Evolutionary conservation across 768 basidiomycete species (phyloP).

Genomic region (Mycena latifolia): DNA sequence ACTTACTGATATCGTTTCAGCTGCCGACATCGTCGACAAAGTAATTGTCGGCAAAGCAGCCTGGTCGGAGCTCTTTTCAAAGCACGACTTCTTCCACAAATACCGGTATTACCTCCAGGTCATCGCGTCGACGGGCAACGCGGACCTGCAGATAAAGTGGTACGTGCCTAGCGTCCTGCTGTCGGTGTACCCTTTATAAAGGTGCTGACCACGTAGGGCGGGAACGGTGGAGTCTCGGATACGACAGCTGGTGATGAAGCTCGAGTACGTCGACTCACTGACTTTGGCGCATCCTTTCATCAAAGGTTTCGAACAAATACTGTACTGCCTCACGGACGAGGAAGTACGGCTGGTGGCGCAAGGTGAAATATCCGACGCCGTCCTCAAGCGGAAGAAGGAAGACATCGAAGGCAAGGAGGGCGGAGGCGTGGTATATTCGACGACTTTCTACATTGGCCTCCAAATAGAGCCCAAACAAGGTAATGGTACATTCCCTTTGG

Average conservation of each 20-base stretch:
- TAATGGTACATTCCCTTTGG: conserved; percentile 47
- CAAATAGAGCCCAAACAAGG: conserved; percentile 92
- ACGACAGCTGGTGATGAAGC: conserved; percentile 97
- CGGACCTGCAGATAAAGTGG: conserved; percentile 96
- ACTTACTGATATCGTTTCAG: conserved; percentile 54
- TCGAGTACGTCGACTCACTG: conserved; percentile 95
- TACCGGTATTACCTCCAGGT: conserved; percentile 98
- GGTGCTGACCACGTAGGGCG: conserved; percentile 53
- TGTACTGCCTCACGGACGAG: conserved; percentile 85
- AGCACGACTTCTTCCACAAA: conserved; percentile 97
- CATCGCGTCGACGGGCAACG: conserved; percentile 87
- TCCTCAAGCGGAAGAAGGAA: conserved; percentile 57
- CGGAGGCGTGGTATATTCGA: conserved; percentile 87
- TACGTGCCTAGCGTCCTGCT: conserved; percentile 49
- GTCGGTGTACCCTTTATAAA: conserved; percentile 8
- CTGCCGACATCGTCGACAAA: conserved; percentile 93
- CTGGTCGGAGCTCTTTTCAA: conserved; percentile 95
- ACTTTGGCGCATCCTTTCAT: conserved; percentile 94
- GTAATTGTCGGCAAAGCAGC: conserved; percentile 85
- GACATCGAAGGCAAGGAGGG: conserved; percentile 84
- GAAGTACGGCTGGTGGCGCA: conserved; percentile 91
- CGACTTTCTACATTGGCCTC: conserved; percentile 98
- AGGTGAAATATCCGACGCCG: conserved; percentile 65
- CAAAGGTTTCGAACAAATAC: conserved; percentile 92
- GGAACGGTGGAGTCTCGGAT: conserved; percentile 99